Evolutionary conservation across 108 stramenopile species (phyloP).

Genomic region (Skeletonema costatum): DNA sequence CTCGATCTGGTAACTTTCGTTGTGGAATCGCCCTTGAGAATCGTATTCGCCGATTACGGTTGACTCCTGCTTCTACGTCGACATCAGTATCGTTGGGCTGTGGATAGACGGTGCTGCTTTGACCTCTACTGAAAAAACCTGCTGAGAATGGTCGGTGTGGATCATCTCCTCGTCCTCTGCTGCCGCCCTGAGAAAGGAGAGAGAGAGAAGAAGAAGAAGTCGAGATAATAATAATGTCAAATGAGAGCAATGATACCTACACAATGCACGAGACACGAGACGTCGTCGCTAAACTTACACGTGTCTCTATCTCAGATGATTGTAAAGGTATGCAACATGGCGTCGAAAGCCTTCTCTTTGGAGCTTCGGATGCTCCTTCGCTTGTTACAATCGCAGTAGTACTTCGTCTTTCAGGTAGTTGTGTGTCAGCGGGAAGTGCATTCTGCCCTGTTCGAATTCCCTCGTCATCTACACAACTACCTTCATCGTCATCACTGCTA

Average conservation of each 20-base stretch:
- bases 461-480: background rate
- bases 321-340: background rate
- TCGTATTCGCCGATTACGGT: conserved; percentile 2
- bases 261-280: no score
- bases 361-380: background rate
- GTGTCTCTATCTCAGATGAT: background rate
- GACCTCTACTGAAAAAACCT: background rate
- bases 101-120: conserved; percentile 19
- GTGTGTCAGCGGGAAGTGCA: background rate
- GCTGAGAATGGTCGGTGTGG: background rate
- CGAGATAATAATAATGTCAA: background rate
- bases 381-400: background rate
- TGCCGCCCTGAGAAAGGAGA: conserved; percentile 8
- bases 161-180: background rate
- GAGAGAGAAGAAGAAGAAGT: background rate
- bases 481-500: background rate
- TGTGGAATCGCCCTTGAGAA: conserved; percentile 9
- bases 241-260: no score
- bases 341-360: background rate
- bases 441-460: conserved; percentile 3
- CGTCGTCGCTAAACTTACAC: background rate
- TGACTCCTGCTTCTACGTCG: conserved; percentile 30
- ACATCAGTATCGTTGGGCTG: background rate
- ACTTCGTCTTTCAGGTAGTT: background rate
- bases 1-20: background rate